Conservation (phyloP, 2,329 filamentous ascomycete genomes). For the Emergomyces orientalis region DNA sequence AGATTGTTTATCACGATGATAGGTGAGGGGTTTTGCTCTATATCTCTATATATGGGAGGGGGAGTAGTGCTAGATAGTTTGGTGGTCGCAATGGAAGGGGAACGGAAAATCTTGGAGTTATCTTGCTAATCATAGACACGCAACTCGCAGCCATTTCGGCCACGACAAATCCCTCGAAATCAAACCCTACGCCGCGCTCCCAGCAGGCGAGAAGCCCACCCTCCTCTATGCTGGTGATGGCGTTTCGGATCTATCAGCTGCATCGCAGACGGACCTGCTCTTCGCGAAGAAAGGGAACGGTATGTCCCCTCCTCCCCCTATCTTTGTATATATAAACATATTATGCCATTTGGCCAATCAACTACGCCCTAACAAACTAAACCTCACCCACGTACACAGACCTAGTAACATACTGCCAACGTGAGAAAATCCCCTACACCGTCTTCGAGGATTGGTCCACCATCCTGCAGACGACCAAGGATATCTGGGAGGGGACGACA, state of each 20-base stretch:
- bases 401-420: slow-evolving; percentile 77
- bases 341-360: too few species aligned
- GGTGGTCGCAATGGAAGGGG: neutral
- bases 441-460: slow-evolving; percentile 76
- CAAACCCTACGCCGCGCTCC: slow-evolving; percentile 65
- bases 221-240: slow-evolving; percentile 95
- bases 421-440: slow-evolving; percentile 75
- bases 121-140: neutral
- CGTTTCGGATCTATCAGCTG: slow-evolving; percentile 84
- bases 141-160: slow-evolving; percentile 60
- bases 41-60: too few species aligned
- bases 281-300: slow-evolving; percentile 88
- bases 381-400: slow-evolving; percentile 43
- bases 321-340: neutral
- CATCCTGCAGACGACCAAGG: slow-evolving; percentile 66
- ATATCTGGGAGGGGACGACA: slow-evolving; percentile 60
- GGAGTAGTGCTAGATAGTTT: too few species aligned
- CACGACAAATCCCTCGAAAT: slow-evolving; percentile 95
- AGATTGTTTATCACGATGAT: slow-evolving; percentile 80
- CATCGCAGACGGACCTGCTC: slow-evolving; percentile 81
- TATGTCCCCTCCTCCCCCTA: slow-evolving; percentile 33
- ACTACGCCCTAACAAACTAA: neutral
- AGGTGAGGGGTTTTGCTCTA: slow-evolving; percentile 41
- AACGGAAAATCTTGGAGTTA: neutral
- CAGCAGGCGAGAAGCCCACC: slow-evolving; percentile 58